These are phyloP conservation scores for Colletotrichum neosansevieriae DNA, from an alignment of 2,329 filamentous ascomycete species.

Conservation along the genomic window DNA sequence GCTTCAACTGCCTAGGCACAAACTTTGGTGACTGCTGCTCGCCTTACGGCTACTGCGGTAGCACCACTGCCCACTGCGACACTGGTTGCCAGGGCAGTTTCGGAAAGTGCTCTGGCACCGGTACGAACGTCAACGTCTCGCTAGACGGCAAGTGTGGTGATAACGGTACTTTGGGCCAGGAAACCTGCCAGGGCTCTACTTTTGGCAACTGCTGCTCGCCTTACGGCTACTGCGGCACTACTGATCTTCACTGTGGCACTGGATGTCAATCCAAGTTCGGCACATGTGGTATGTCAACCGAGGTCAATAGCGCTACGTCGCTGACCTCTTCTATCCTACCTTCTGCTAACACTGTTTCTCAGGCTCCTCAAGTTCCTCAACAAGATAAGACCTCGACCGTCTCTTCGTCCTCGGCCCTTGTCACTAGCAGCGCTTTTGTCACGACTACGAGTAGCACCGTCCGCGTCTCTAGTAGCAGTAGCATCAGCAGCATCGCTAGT, in stretches of 20 bases:
- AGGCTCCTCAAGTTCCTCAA: constrained; percentile 1
- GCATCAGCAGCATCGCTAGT: background rate
- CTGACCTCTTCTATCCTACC: constrained; percentile 24
- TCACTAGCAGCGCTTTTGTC: background rate
- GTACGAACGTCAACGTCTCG: constrained; percentile 17
- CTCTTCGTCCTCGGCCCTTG: background rate
- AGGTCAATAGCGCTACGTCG: constrained; percentile 9
- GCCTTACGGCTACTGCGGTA: constrained; percentile 41
- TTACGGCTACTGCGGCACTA: constrained; percentile 42
- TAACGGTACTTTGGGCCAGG: background rate
- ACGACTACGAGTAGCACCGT: background rate
- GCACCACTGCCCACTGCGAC: constrained; percentile 40
- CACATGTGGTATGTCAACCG: constrained; percentile 29
- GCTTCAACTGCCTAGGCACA: constrained; percentile 36
- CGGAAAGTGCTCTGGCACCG: constrained; percentile 35
- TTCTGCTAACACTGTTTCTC: constrained; percentile 23
- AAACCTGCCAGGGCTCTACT: constrained; percentile 25
- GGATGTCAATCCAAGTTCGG: constrained; percentile 36
- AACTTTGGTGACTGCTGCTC: constrained; percentile 42
- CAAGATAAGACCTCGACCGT: background rate
- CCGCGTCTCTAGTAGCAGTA: constrained; percentile 8
- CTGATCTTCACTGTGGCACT: constrained; percentile 39
- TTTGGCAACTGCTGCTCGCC: constrained; percentile 42
- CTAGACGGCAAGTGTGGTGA: constrained; percentile 33
- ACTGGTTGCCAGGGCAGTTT: constrained; percentile 40